Evolutionary conservation across 2,329 filamentous ascomycete genomes (phyloP).

Genomic region (Phoma herbarum): DNA sequence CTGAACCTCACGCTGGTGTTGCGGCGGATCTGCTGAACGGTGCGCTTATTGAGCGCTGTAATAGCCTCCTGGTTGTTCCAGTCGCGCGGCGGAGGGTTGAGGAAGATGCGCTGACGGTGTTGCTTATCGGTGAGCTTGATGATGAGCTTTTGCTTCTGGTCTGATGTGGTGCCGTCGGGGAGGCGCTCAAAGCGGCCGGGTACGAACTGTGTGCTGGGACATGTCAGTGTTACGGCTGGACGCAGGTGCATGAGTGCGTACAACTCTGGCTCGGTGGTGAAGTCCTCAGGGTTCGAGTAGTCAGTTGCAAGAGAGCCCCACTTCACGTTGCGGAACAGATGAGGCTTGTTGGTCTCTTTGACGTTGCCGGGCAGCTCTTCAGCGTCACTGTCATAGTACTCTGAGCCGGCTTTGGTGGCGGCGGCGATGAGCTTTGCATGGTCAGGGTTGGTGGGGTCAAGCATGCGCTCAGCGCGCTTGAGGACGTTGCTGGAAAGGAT

Average conservation of each 20-base stretch:
- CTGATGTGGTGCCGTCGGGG: conserved; percentile 29
- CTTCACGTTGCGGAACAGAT: conserved; percentile 39
- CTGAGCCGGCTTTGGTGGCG: conserved; percentile 30
- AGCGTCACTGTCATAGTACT: conserved; percentile 41
- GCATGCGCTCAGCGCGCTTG: conserved; percentile 35
- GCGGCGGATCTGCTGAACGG: conserved; percentile 44
- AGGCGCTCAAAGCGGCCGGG: conserved; percentile 40
- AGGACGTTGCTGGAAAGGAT: conserved; percentile 24
- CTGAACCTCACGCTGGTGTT: conserved; percentile 39
- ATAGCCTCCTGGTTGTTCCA: conserved; percentile 40
- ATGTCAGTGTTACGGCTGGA: not conserved
- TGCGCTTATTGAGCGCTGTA: conserved; percentile 42
- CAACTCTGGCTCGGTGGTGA: conserved; percentile 31
- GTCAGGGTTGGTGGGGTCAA: conserved; percentile 27
- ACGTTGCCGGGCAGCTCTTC: conserved; percentile 27
- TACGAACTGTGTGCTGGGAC: conserved; percentile 33
- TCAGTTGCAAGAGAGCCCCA: conserved; percentile 34
- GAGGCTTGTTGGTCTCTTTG: conserved; percentile 29
- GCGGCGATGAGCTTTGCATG: conserved; percentile 32
- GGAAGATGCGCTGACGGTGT: conserved; percentile 35
- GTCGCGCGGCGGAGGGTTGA: conserved; percentile 40
- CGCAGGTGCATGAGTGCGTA: not conserved
- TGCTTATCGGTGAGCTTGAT: conserved; percentile 36
- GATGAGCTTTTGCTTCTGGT: conserved; percentile 42
- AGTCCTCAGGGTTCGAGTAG: conserved; percentile 21